Percentiles rank a stretch among this genome's conserved stretches.
phyloP scores from a whole-genome alignment of 371 early-diverging fungal genomes.

The Syncephalis plumigaleata region DNA sequence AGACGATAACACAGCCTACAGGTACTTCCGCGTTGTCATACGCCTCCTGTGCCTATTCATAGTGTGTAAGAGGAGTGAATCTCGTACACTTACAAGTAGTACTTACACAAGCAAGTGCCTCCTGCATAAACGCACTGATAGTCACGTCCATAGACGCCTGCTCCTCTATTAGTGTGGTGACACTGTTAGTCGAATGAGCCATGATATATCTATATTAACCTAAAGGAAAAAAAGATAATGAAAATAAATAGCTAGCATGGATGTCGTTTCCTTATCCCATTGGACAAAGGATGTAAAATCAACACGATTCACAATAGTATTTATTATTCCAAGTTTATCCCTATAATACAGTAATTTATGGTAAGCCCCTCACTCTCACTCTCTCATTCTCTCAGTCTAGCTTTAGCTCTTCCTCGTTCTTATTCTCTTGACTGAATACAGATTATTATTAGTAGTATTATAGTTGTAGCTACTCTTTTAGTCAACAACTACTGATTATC shows the following conservation, averaged over 20 bases:
- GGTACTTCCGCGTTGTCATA: slow-evolving; percentile 83
- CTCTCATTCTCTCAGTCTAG: no score
- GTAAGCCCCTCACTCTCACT: no score
- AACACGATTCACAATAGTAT: no score
- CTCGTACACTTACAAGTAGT: not conserved
- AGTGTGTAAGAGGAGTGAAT: not conserved
- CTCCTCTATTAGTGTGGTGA: slow-evolving; percentile 61
- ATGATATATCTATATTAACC: slow-evolving; percentile 40
- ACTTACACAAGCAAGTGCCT: no score
- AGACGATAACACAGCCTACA: slow-evolving; percentile 96
- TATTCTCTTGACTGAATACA: no score
- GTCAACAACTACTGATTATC: slow-evolving; percentile 62
- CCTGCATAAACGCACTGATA: no score
- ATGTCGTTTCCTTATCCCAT: slow-evolving; percentile 73
- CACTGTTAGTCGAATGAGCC: slow-evolving; percentile 74
- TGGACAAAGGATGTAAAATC: no score
- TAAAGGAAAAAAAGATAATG: slow-evolving; percentile 90
- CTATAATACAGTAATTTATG: no score
- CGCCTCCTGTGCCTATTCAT: slow-evolving; percentile 67
- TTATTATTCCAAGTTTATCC: no score
- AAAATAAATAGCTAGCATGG: slow-evolving; percentile 86
- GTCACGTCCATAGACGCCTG: not conserved
- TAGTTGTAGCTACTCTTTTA: no score
- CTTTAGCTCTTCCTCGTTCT: no score
- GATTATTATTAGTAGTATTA: no score